Base-by-base conservation (phyloP, 2,329 filamentous ascomycete species). In the Scopulariopsis brevicaulis region DNA sequence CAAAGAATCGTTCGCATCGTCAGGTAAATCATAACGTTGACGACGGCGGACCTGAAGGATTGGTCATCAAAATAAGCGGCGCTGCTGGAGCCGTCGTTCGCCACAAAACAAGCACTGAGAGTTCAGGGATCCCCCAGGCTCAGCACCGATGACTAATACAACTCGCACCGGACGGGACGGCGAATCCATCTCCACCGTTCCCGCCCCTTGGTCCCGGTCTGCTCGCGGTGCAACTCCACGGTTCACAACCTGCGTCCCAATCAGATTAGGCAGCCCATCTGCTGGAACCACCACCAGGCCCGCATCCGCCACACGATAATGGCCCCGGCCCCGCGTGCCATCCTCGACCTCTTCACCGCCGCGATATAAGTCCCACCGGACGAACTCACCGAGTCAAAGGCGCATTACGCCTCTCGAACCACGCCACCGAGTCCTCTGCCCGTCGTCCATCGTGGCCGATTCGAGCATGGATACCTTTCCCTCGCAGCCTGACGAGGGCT, bases 401-500 rank as follows among this genome's bases (percentile, higher is more conserved):
- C 15, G 2, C 6, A 46, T 8, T 46, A 46, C 15, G 40, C 18
- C n/a, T n/a, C 18, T 46, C 6, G 40, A n/a, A 46, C 15, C 18
- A 15, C 40, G 40, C 40, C 18, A 46, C 40, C 40, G 15, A 46
- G 14, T n/a, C 14, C 40, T 8, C 15, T 1, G 40, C 18, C 15
- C 40, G 40, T n/a, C 18, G n/a, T 14, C 40, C 4, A 46, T 46
- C 40, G 40, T 46, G 40, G 15, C n/a, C 18, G 40, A 46, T 14
- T n/a, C 5, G 25, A 25, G 7, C 48, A 57, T 57, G 55, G 32
- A 52, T 28, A 57, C 22, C 46, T 57, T 57, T 25, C 77, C 81
- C 63, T 76, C 69, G 60, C 77, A 85, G 69, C 80, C 90, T 59
- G 90, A 95, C 73, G 90, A 95, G 73, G 90, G 90, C 65, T 95